Conservation (phyloP, 73 alveolate genomes). For the Breviolum minutum region DNA sequence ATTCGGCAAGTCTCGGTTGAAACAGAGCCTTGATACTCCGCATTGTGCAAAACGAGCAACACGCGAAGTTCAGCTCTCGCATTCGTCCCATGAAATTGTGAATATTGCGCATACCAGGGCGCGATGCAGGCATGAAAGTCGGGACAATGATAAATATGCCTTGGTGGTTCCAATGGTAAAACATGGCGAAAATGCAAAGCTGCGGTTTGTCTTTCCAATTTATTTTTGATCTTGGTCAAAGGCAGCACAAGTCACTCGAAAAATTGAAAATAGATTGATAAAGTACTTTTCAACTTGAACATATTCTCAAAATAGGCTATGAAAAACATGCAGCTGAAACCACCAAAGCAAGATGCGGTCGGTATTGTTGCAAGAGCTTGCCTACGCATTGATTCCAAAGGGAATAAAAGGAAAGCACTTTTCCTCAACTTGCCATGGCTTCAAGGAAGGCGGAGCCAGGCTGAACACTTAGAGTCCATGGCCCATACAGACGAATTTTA, state of each 20-base stretch:
- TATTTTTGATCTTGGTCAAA: too few relatives aligned
- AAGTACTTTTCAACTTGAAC: too few relatives aligned
- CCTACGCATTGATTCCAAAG: constrained; percentile 94
- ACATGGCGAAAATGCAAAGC: not conserved
- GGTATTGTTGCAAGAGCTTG: constrained; percentile 33
- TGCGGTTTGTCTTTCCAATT: not conserved
- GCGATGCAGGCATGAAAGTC: constrained; percentile 85
- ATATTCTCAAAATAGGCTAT: too few relatives aligned
- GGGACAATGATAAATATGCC: constrained; percentile 75
- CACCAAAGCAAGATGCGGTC: constrained; percentile 6
- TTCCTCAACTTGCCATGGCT: not conserved
- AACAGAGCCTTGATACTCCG: constrained; percentile 87
- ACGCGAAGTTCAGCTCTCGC: constrained; percentile 33
- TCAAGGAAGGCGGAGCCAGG: too few relatives aligned
- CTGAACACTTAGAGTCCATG: too few relatives aligned
- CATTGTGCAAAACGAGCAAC: constrained; percentile 84
- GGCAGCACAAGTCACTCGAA: too few relatives aligned
- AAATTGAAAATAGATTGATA: too few relatives aligned
- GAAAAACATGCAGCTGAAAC: too few relatives aligned
- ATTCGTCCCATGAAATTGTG: not conserved
- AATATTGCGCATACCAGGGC: constrained; percentile 53
- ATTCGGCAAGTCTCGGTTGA: constrained; percentile 34
- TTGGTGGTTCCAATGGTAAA: not conserved
- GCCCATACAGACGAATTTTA: too few relatives aligned
- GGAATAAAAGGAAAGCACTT: constrained; percentile 78